Evolutionary conservation across 1,284 basidiomycete species (phyloP).

Genomic region (Caloboletus firmus): DNA sequence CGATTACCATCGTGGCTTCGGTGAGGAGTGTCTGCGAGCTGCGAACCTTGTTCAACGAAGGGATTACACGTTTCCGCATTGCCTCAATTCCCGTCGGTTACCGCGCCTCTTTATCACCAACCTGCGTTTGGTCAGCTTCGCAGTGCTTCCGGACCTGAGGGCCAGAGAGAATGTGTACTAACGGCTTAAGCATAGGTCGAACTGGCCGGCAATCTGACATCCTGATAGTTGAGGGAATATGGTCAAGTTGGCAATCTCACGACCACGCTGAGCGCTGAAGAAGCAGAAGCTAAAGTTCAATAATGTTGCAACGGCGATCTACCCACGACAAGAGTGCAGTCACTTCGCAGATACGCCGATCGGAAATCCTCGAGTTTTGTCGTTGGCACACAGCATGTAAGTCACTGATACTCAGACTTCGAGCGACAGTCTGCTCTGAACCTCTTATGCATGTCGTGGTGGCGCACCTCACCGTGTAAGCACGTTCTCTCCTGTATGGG

Average conservation of each 20-base stretch:
- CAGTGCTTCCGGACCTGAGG: constrained; percentile 22
- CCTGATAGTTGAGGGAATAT: not conserved
- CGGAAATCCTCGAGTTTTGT: constrained; percentile 1
- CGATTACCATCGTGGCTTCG: constrained; percentile 37
- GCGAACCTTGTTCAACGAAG: constrained; percentile 19
- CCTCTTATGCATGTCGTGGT: not conserved
- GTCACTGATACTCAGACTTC: not conserved
- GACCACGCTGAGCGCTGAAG: not conserved
- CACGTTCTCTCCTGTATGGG: constrained; percentile 12
- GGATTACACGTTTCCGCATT: constrained; percentile 31
- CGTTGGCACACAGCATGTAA: not conserved
- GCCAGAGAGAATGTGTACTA: not conserved
- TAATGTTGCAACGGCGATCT: constrained; percentile 18
- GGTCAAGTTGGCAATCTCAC: constrained; percentile 11
- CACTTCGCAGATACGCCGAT: constrained; percentile 15
- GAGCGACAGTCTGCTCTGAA: not conserved
- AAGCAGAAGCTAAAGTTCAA: not conserved
- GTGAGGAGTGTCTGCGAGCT: constrained; percentile 31
- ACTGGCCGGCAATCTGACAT: constrained; percentile 4
- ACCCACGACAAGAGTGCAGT: constrained; percentile 4
- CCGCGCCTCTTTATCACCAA: constrained; percentile 32
- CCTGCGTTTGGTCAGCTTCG: constrained; percentile 15
- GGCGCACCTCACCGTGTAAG: not conserved
- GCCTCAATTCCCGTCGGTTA: constrained; percentile 36
- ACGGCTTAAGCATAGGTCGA: not conserved